Evolutionary conservation across 495 filamentous ascomycete species (phyloP).

Genomic region (Aspergillus egyptiacus): DNA sequence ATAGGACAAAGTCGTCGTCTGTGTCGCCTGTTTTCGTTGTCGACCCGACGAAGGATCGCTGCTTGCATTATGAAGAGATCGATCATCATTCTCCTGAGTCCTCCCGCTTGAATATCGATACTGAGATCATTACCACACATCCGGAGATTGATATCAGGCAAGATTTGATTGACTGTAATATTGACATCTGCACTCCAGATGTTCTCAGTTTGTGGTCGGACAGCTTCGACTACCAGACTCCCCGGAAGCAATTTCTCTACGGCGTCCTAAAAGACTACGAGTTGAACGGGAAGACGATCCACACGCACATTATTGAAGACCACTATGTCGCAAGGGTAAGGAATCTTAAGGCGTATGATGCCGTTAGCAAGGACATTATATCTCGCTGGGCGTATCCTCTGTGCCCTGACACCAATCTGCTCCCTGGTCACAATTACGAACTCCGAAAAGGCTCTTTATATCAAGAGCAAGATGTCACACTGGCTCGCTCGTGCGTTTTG

Average conservation of each 20-base stretch:
- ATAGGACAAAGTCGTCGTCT: constrained; percentile 67
- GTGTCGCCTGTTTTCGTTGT: constrained; percentile 79
- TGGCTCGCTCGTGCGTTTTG: constrained; percentile 65
- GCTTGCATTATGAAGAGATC: constrained; percentile 87
- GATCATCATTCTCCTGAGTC: constrained; percentile 38
- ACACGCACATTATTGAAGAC: constrained; percentile 77
- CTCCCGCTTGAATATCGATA: constrained; percentile 62
- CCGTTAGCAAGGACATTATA: constrained; percentile 82
- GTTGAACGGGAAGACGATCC: constrained; percentile 90
- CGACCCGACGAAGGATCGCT: constrained; percentile 72
- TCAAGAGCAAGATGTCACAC: constrained; percentile 61
- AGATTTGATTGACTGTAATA: constrained; percentile 88
- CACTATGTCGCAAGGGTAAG: constrained; percentile 74
- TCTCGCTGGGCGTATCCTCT: constrained; percentile 89
- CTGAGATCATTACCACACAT: constrained; percentile 58
- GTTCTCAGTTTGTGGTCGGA: constrained; percentile 93
- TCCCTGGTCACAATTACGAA: constrained; percentile 68
- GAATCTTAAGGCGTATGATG: constrained; percentile 84
- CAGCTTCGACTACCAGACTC: constrained; percentile 91
- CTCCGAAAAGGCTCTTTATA: constrained; percentile 60
- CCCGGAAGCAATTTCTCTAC: constrained; percentile 80
- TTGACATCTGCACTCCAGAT: constrained; percentile 97
- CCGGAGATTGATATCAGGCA: constrained; percentile 71
- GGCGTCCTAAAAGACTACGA: constrained; percentile 95
- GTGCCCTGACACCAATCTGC: constrained; percentile 80